Evolutionary conservation across 192 early-diverging fungal species (phyloP).

Genomic region (Physocladia obscura): DNA sequence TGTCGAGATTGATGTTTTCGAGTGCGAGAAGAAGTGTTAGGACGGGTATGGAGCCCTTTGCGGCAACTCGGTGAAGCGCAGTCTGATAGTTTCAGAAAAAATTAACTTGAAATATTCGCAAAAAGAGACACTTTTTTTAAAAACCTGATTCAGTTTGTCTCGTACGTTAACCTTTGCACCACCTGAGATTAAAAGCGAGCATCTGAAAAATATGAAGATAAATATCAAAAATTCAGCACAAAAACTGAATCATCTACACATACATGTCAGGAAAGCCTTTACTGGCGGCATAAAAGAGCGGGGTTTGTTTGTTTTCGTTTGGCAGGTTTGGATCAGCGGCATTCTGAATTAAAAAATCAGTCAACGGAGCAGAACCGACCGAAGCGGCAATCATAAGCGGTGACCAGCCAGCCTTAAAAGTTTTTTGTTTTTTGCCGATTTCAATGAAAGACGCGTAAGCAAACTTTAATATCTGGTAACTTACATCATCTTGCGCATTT

Average conservation of each 20-base stretch:
- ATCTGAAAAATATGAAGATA: background rate
- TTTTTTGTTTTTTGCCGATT: background rate
- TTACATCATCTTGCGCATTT: slow-evolving; percentile 27
- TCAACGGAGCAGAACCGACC: slow-evolving; percentile 31
- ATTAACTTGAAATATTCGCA: background rate
- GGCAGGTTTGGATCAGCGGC: slow-evolving; percentile 27
- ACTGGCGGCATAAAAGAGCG: slow-evolving; percentile 47
- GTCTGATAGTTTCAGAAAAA: slow-evolving; percentile 22
- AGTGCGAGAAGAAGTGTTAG: slow-evolving; percentile 24
- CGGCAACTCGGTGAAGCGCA: slow-evolving; percentile 35
- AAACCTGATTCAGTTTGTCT: slow-evolving; percentile 32
- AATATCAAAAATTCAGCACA: background rate
- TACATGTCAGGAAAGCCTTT: slow-evolving; percentile 33
- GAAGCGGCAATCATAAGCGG: slow-evolving; percentile 42
- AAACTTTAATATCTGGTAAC: too few relatives aligned
- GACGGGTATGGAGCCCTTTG: slow-evolving; percentile 27
- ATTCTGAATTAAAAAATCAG: slow-evolving; percentile 22
- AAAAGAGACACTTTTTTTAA: background rate
- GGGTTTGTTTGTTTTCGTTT: slow-evolving; percentile 33
- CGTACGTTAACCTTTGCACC: slow-evolving; percentile 30
- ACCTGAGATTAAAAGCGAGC: slow-evolving; percentile 19
- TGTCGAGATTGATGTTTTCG: slow-evolving; percentile 16
- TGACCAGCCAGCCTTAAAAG: slow-evolving; percentile 33
- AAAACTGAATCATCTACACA: background rate
- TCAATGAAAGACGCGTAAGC: background rate